These are phyloP conservation scores for Phialophora chinensis DNA, from an alignment of 2,329 filamentous ascomycete species.

Conservation along the genomic window DNA sequence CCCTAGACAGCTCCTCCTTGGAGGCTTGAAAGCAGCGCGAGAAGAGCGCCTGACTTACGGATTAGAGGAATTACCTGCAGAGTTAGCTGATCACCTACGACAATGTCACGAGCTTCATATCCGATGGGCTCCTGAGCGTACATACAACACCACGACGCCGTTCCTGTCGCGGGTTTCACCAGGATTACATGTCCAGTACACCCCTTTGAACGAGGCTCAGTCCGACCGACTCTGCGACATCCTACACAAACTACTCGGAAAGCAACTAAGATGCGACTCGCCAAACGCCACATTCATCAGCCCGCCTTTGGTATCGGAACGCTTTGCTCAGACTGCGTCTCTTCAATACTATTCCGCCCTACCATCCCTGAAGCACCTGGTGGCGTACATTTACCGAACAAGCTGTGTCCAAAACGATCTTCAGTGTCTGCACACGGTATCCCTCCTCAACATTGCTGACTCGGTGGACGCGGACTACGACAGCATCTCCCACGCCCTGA, in stretches of 20 bases:
- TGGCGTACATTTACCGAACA: slow-evolving; percentile 58
- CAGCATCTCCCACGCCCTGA: slow-evolving; percentile 67
- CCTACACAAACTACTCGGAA: slow-evolving; percentile 63
- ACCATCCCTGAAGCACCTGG: slow-evolving; percentile 61
- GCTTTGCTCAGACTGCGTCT: slow-evolving; percentile 67
- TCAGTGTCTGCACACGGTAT: slow-evolving; percentile 59
- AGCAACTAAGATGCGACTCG: slow-evolving; percentile 60
- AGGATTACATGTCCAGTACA: slow-evolving; percentile 81
- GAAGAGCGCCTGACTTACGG: slow-evolving; percentile 80
- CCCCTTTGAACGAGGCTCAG: slow-evolving; percentile 53
- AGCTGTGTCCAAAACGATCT: slow-evolving; percentile 58
- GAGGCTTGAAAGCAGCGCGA: slow-evolving; percentile 68
- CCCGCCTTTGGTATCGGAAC: slow-evolving; percentile 61
- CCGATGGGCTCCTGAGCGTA: slow-evolving; percentile 70
- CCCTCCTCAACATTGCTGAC: slow-evolving; percentile 59
- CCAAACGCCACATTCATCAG: slow-evolving; percentile 67
- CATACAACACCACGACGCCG: slow-evolving; percentile 68
- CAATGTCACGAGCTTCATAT: slow-evolving; percentile 76
- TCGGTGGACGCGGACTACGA: slow-evolving; percentile 81
- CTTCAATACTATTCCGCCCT: slow-evolving; percentile 75
- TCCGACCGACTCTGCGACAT: slow-evolving; percentile 61
- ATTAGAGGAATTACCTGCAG: slow-evolving; percentile 73
- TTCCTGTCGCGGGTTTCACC: slow-evolving; percentile 77
- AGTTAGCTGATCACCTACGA: slow-evolving; percentile 65
- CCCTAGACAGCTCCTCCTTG: slow-evolving; percentile 61